phyloP scores from a whole-genome alignment of 306 rosid species.

The Casuarina glauca region DNA sequence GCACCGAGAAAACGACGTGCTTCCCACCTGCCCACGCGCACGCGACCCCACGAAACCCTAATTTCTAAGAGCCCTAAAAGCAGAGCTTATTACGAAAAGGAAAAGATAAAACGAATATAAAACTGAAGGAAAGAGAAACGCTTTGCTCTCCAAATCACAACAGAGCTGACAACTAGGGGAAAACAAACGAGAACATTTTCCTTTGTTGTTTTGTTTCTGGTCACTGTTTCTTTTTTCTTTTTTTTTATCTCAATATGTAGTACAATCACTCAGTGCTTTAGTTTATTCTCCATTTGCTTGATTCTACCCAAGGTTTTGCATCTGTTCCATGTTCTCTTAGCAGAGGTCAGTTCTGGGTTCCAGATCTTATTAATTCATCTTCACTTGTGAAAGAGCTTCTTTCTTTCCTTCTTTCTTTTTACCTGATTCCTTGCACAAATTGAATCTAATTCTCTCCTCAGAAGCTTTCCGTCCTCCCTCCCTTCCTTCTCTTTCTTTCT shows the following conservation, averaged over 20 bases:
- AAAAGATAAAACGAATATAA: neutral
- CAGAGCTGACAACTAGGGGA: slow-evolving; percentile 35
- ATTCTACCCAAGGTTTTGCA: slow-evolving; percentile 51
- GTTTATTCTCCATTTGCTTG: slow-evolving; percentile 30
- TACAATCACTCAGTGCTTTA: slow-evolving; percentile 25
- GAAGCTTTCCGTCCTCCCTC: slow-evolving; percentile 11
- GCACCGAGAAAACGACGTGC: slow-evolving; percentile 62
- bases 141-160: slow-evolving; percentile 48
- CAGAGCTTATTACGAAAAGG: slow-evolving; percentile 23
- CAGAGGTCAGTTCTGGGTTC: slow-evolving; percentile 32
- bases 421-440: slow-evolving; percentile 40
- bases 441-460: slow-evolving; percentile 50
- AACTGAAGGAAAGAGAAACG: neutral
- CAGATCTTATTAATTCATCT: slow-evolving; percentile 12
- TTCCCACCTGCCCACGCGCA: slow-evolving; percentile 70
- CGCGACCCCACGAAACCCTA: slow-evolving; percentile 88
- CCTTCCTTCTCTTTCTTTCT: neutral
- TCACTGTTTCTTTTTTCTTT: slow-evolving; percentile 1
- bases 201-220: slow-evolving; percentile 20
- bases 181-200: slow-evolving; percentile 17
- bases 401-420: slow-evolving; percentile 26
- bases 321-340: slow-evolving; percentile 52
- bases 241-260: slow-evolving; percentile 2
- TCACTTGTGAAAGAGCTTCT: neutral
- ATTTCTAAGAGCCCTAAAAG: slow-evolving; percentile 59